Evolutionary conservation across 1,284 basidiomycete genomes (phyloP).

Genomic region (Sporisorium sorghi): DNA sequence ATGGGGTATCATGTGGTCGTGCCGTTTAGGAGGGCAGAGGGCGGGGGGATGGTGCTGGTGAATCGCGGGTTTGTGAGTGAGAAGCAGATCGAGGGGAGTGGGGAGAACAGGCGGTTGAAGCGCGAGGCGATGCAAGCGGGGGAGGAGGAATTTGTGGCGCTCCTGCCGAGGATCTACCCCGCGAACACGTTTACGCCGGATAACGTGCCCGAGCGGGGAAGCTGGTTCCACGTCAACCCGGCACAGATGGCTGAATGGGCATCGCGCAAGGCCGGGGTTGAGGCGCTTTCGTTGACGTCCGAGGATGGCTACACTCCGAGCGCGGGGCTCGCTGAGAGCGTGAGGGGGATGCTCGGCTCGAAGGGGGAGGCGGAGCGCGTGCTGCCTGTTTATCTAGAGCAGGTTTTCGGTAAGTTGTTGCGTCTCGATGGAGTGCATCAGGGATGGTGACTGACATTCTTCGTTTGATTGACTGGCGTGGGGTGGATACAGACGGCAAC

Average conservation of each 20-base stretch:
- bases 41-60: conserved; percentile 75
- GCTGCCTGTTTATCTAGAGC: conserved; percentile 63
- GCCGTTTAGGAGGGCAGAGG: conserved; percentile 78
- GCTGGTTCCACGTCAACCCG: conserved; percentile 89
- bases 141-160: conserved; percentile 36
- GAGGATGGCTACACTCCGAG: conserved; percentile 50
- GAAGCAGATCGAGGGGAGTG: conserved; percentile 67
- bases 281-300: conserved; percentile 62
- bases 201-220: conserved; percentile 81
- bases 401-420: conserved; percentile 51
- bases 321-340: conserved; percentile 44
- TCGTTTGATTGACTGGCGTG: no score
- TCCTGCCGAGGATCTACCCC: conserved; percentile 63
- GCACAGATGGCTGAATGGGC: conserved; percentile 81
- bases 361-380: conserved; percentile 32
- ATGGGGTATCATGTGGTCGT: conserved; percentile 88
- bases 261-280: conserved; percentile 86
- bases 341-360: conserved; percentile 42
- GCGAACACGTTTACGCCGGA: conserved; percentile 85
- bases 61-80: conserved; percentile 86
- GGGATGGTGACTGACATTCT: not conserved
- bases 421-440: no score
- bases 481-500: conserved; percentile 80
- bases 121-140: conserved; percentile 25
- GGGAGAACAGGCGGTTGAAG: conserved; percentile 37